Evolutionary conservation across 306 rosid genomes (phyloP), one percentile per base, ranked within the genome.

Genomic region (Urtica urens): DNA sequence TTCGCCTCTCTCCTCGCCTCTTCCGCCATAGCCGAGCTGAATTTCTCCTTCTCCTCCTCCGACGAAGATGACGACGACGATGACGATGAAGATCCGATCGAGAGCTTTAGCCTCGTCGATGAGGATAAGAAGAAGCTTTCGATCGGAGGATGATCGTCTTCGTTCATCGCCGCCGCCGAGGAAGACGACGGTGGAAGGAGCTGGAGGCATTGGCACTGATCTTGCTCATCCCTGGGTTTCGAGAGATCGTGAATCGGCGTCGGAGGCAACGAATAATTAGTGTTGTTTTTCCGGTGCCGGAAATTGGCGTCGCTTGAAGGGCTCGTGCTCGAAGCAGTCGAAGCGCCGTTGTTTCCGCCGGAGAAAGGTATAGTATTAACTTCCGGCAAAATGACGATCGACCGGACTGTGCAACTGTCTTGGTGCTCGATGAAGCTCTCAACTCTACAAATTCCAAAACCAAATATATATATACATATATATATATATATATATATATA

Each of bases 371-470:
- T n/a, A n/a, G n/a, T n/a, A n/a, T n/a, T n/a, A n/a, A 71, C 4
- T 28, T 76, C 87, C 17, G 87, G 90, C n/a, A n/a, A n/a, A n/a
- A n/a, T n/a, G 58, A 69, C 24, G 37, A 65, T 58, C 7, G 69
- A 73, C 48, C 87, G 53, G 4, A 69, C 51, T 16, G 57, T 77
- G 74, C 99, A 90, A 58, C 79, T 69, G 51, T 90, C 99, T 77
- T 90, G 99, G 60, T 90, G 99, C 43, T 90, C 99, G 21, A 90
- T 90, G 79, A 90, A 90, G 62, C 94, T 90, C 77, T 90, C 99
- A 18, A 90, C 95, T 71, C 99, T 90, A 66, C 44, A 61, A 28
- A 10, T 28, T 28, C 4, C 4, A 28, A 28, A 28, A 28, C 4
- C 10, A 35, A 35, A 15, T 9, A 35, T 6, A 35, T 35, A 7